phyloP scores from a whole-genome alignment of 2,329 filamentous ascomycete genomes.

The Blastomyces emzantsi region DNA sequence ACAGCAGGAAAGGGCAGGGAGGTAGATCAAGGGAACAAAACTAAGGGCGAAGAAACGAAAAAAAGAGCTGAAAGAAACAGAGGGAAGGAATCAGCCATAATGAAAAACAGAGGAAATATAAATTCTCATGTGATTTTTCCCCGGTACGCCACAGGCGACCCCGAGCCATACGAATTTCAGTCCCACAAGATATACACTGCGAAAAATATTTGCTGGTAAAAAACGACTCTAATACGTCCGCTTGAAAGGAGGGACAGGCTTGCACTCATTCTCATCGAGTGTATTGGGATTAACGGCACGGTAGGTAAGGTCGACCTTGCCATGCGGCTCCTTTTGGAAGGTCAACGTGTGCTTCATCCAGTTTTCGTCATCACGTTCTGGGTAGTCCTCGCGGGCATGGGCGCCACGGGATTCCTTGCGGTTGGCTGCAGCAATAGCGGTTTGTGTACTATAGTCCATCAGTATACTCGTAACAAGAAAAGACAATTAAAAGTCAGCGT shows the following conservation, averaged over 20 bases:
- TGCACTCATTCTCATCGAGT: slow-evolving; percentile 92
- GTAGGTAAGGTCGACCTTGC: slow-evolving; percentile 78
- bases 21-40: neutral
- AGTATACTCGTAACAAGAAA: slow-evolving; percentile 9
- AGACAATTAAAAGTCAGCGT: neutral
- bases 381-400: slow-evolving; percentile 93
- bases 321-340: slow-evolving; percentile 90
- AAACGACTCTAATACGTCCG: slow-evolving; percentile 39
- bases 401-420: slow-evolving; percentile 96
- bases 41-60: neutral
- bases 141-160: neutral
- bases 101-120: slow-evolving; percentile 2
- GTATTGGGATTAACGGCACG: slow-evolving; percentile 72
- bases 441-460: slow-evolving; percentile 59
- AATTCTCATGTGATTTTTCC: neutral
- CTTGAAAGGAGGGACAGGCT: slow-evolving; percentile 94
- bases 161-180: slow-evolving; percentile 1
- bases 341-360: slow-evolving; percentile 99
- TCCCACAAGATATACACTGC: neutral
- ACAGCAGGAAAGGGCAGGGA: neutral
- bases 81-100: neutral
- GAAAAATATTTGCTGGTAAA: neutral
- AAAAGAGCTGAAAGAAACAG: neutral
- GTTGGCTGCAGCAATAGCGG: slow-evolving; percentile 79
- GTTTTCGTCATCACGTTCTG: slow-evolving; percentile 86